Conservation (phyloP, 805 yeast genomes). For the Limtongia smithiae region DNA sequence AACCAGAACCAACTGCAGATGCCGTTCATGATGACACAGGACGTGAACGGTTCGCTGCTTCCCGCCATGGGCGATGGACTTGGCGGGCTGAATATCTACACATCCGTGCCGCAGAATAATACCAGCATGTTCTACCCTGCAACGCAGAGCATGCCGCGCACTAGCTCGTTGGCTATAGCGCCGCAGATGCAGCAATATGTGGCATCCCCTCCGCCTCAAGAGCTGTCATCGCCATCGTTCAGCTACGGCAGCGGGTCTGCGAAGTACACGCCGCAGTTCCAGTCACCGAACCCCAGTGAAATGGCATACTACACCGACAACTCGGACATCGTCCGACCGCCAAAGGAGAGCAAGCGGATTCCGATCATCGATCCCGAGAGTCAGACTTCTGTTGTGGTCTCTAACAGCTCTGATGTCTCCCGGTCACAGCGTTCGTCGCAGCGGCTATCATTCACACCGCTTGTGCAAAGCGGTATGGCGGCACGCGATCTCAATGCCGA, state of each 20-base stretch:
- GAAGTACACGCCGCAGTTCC: background rate
- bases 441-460: constrained; percentile 17
- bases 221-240: no score
- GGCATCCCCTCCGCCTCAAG: background rate
- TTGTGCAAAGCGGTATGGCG: constrained; percentile 20
- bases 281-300: background rate
- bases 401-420: background rate
- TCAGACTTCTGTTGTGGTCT: background rate
- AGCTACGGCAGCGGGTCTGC: background rate
- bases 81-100: no score
- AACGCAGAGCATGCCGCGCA: no score
- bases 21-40: no score
- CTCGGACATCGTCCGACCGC: constrained; percentile 10
- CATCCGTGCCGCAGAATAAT: no score
- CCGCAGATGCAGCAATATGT: background rate
- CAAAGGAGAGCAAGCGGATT: constrained; percentile 23
- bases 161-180: no score
- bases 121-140: no score
- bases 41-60: no score
- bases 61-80: no score
- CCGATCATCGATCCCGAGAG: constrained; percentile 22
- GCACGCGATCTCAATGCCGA: constrained; percentile 18
- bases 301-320: background rate
- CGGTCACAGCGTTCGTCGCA: background rate
- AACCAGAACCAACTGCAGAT: no score